phyloP scores from a whole-genome alignment of 2,329 filamentous ascomycete species.

The Aspergillus phoenicis region DNA sequence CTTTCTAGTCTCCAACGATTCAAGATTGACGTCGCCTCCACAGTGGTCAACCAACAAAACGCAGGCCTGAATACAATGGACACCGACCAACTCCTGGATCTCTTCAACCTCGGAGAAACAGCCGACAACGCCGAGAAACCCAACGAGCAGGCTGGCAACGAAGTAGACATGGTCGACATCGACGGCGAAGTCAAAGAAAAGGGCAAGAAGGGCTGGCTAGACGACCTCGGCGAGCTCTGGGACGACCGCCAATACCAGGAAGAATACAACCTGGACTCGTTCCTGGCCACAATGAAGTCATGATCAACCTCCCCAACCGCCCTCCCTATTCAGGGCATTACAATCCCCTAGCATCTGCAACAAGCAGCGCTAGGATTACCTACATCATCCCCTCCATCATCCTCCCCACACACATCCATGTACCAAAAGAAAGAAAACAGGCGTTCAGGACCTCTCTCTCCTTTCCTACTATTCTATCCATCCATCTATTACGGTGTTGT shows the following conservation, averaged over 20 bases:
- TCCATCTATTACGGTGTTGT: not conserved
- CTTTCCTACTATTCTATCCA: no score
- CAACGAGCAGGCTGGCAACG: constrained; percentile 57
- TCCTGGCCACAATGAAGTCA: constrained; percentile 87
- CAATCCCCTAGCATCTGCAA: not conserved
- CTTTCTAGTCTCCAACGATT: constrained; percentile 82
- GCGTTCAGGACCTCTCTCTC: not conserved
- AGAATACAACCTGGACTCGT: constrained; percentile 93
- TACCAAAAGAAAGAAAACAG: not conserved
- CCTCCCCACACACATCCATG: not conserved
- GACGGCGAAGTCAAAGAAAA: constrained; percentile 92
- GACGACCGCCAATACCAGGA: constrained; percentile 98
- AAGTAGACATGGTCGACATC: constrained; percentile 81
- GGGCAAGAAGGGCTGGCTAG: constrained; percentile 94
- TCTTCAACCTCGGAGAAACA: constrained; percentile 87
- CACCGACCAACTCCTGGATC: constrained; percentile 94
- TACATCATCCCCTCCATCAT: not conserved
- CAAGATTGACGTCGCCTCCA: constrained; percentile 98
- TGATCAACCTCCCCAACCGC: constrained; percentile 26
- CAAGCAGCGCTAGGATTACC: no score
- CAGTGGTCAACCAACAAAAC: constrained; percentile 98
- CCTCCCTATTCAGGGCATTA: not conserved
- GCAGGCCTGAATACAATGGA: constrained; percentile 94
- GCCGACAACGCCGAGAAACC: constrained; percentile 60
- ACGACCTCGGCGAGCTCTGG: constrained; percentile 94